Conservation (phyloP, 306 rosid species). For the Inga leiocalycina region DNA sequence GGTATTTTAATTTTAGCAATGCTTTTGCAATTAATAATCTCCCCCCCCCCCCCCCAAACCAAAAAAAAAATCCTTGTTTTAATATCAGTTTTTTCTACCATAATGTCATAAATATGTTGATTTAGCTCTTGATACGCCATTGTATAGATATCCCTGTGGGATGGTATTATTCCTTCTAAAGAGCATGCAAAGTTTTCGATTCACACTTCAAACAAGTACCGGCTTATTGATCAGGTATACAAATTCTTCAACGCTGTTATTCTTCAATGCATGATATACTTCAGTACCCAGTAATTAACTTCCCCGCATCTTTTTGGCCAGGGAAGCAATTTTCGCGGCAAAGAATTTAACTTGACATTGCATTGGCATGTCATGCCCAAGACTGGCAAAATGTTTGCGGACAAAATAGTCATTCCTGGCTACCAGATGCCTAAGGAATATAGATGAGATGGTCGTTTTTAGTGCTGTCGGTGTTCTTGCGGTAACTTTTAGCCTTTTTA, state of each 20-base stretch:
- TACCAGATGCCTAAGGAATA: slow-evolving; percentile 63
- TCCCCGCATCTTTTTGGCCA: slow-evolving; percentile 23
- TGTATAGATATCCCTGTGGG: slow-evolving; percentile 85
- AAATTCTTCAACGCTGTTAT: slow-evolving; percentile 11
- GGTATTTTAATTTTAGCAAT: background rate
- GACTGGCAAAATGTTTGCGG: slow-evolving; percentile 74
- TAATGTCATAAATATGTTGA: slow-evolving; percentile 5
- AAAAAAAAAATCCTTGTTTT: background rate
- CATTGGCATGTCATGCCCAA: slow-evolving; percentile 96
- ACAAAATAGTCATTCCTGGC: slow-evolving; percentile 64
- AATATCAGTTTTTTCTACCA: background rate
- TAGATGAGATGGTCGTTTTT: slow-evolving; percentile 47
- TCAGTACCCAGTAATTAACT: slow-evolving; percentile 2
- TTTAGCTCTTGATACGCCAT: slow-evolving; percentile 7
- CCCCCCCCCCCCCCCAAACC: background rate
- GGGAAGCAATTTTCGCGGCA: slow-evolving; percentile 82
- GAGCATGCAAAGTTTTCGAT: slow-evolving; percentile 65
- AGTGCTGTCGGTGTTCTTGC: slow-evolving; percentile 12
- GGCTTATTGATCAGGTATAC: slow-evolving; percentile 72
- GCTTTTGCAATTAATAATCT: slow-evolving; percentile 10
- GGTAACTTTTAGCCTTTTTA: slow-evolving; percentile 31
- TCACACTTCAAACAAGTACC: slow-evolving; percentile 76
- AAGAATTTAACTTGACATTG: slow-evolving; percentile 76
- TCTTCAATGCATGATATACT: background rate
- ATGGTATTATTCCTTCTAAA: slow-evolving; percentile 72